Base-by-base conservation (phyloP, 305 asterid genomes). In the Fraxinus angustifolia region DNA sequence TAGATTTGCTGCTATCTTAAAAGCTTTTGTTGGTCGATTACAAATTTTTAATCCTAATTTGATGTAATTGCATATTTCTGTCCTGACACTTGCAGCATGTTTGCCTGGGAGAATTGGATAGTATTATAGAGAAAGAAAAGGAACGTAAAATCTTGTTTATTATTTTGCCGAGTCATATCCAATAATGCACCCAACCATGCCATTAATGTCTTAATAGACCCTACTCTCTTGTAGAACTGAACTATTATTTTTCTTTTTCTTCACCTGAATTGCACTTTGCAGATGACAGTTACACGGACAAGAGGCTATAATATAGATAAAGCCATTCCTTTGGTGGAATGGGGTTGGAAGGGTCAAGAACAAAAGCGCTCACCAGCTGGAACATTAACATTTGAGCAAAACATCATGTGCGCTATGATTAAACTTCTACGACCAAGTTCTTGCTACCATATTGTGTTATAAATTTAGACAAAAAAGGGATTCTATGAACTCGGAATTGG, bases 211-310 rank as follows among this genome's bases (percentile, higher is more conserved):
- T 45, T 45, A 45, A 45, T 45, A 45, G 17, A 3, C 17, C 56
- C 5, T 45, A 45, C 17, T 45, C 6, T 45, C 56, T 45, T 45
- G 56, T 17, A 45, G 56, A 45, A 50, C 7, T 50, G 60, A 50
- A 50, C 60, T 45, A 45, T 45, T 12, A 2, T 45, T 12, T 45
- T 45, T 48, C 17, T 53, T n/a, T 56, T 56, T 19, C 67, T 6
- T 7, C 67, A 17, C 4, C 67, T 17, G 67, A 17, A 19, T 26
- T 62, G 8, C 16, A 19, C 30, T 23, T 81, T 86, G 78, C 90
- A 95, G 99, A 95, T 95, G 99, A 91, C 99, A 12, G 87, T 95
- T 30, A 93, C 99, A 28, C 93, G 99, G 99, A 95, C 99, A 75
- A 95, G 99, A 84, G 99, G 97, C 23, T 95, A 95, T 84, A 85